Evolutionary conservation across 2,329 filamentous ascomycete genomes (phyloP), one percentile per base, ranked within the genome.

Genomic region (Fonsecaea erecta): DNA sequence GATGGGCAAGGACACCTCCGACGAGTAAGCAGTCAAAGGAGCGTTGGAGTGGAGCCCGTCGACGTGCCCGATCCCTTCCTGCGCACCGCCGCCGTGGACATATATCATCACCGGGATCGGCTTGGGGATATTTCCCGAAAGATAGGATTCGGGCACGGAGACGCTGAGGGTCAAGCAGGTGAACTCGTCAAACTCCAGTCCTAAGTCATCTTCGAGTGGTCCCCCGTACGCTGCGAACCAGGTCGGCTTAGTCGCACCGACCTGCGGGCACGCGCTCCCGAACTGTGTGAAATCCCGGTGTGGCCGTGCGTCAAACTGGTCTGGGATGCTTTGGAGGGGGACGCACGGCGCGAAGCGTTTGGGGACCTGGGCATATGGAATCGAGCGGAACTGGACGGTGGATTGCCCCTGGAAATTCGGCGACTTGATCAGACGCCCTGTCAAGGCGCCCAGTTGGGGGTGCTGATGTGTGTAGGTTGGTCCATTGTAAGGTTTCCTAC

Each of bases 11-110:
- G 43, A 54, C 14, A 65, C 40, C 21, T 61, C 46, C 2, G 53
- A 48, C 14, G 63, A 52, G 30, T 59, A 64, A 14, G 63, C 64
- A 35, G 64, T 55, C 24, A 67, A 35, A 5, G 60, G 57, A 9
- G 54, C 60, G 43, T 63, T 67, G 8, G 51, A 54, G 40, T 68
- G 66, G 5, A 64, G 53, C 9, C 67, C 62, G 18, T 69, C 66
- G 34, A 70, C 67, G 12, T 65, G 59, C n/a, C 65, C 66, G 16
- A 61, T 24, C n/a, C 66, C 66, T 46, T 68, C 66, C 53, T 63
- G 58, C n/a, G 57, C 58, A 16, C 59, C 66, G 14, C 66, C 66
- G 21, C 66, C 66, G 52, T 66, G 57, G 51, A 68, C 14, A 37
- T 66, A 68, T 24, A 68, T 43, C 52, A 68, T 43, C 14, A 66